phyloP scores from a whole-genome alignment of 306 rosid genomes.

The Aeschynomene evenia region DNA sequence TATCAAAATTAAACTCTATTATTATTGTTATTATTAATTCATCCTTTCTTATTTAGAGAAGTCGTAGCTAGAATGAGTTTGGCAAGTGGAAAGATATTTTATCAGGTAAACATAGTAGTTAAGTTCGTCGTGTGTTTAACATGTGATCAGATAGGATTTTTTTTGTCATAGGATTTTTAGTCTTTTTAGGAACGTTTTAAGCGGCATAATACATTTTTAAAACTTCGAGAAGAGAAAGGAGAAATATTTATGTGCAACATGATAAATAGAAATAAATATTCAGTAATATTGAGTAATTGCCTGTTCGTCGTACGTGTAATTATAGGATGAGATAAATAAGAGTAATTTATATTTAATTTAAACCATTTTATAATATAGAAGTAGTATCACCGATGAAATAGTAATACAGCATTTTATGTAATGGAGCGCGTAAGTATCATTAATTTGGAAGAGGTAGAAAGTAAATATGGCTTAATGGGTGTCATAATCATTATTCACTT shows the following conservation, averaged over 20 bases:
- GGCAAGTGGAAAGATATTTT: background rate
- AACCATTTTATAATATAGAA: background rate
- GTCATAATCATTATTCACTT: conserved; percentile 31
- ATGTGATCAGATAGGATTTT: background rate
- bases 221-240: background rate
- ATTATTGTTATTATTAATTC: no score
- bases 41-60: background rate
- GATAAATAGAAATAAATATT: background rate
- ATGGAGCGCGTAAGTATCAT: background rate
- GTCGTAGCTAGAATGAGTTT: background rate
- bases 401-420: background rate
- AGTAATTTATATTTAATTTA: background rate
- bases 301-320: background rate
- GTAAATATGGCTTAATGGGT: conserved; percentile 17
- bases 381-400: background rate
- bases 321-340: background rate
- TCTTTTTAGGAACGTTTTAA: background rate
- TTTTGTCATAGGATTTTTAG: background rate
- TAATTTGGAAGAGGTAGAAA: background rate
- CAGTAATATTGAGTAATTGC: background rate
- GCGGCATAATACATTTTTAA: background rate
- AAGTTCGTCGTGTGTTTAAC: background rate
- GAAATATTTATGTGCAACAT: background rate
- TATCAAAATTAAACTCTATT: no score
- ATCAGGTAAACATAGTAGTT: background rate